Evolutionary conservation across 2,329 filamentous ascomycete genomes (phyloP), one percentile per base, ranked within the genome.

Genomic region (Fusarium transvaalense): DNA sequence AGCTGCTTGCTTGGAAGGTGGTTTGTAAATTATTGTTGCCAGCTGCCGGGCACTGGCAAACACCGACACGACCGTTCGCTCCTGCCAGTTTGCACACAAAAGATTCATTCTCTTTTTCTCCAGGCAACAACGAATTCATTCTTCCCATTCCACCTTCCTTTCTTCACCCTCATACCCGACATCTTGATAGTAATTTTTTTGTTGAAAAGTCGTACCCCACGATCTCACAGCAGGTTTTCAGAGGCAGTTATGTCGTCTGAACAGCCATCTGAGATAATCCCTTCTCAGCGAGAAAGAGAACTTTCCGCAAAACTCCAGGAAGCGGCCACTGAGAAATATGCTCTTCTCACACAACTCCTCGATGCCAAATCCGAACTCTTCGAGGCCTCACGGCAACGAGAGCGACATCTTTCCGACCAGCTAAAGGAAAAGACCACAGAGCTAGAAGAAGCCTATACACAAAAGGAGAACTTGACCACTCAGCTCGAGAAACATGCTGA

Each of bases 271-370:
- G 29, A 43, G 29, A 8, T 21, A 10, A 12, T 9, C 17, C 29
- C 23, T n/a, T 54, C 58, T 8, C 31, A 64, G 19, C 54, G 59
- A 2, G 59, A 68, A 37, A 59, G 17, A 21, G 54, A 64, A 5
- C 65, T 68, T 13, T 42, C 45, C 5, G 13, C 21, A 17, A 48
- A 61, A 17, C 59, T 68, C 4, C 35, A 59, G n/a, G 38, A 48
- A n/a, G 58, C 64, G 5, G 46, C 62, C 3, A 35, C 29, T 4
- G 42, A 62, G 6, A 58, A 45, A 29, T 27, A 29, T 14, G 17
- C 25, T 5, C 64, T 68, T 0, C 48, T 68, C 2, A 3, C 23
- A 4, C 45, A 68, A 8, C 59, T 68, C 0, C 41, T 68, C 0
- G 37, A 56, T 27, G 64, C 65, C 5, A 68, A 64, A 5, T 41